These are phyloP conservation scores for Penicillium parvum DNA, from an alignment of 495 filamentous ascomycete genomes.

Conservation along the genomic window DNA sequence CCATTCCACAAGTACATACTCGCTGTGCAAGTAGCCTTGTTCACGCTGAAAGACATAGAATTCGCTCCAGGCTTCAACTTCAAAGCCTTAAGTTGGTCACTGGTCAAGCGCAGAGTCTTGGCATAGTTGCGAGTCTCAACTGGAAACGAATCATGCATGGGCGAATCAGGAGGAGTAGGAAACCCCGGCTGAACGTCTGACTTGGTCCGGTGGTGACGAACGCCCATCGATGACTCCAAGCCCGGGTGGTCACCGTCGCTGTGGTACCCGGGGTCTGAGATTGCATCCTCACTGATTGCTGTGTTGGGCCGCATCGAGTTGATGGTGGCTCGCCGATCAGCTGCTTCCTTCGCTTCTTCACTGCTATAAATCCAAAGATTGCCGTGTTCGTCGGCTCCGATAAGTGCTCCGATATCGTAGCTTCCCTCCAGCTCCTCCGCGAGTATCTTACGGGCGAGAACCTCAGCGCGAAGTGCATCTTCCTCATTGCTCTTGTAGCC, in stretches of 20 bases:
- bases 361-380: conserved; percentile 99
- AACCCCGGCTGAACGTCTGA: conserved; percentile 69
- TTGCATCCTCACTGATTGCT: conserved; percentile 68
- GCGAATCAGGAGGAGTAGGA: conserved; percentile 73
- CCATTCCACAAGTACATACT: conserved; percentile 91
- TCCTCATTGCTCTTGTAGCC: conserved; percentile 92
- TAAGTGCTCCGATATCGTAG: conserved; percentile 93
- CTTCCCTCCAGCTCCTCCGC: conserved; percentile 89
- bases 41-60: conserved; percentile 92
- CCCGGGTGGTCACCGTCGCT: conserved; percentile 64
- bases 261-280: conserved; percentile 91
- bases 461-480: conserved; percentile 83
- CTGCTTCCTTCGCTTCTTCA: conserved; percentile 86
- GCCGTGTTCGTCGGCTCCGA: conserved; percentile 89
- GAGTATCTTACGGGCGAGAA: conserved; percentile 92
- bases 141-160: conserved; percentile 49
- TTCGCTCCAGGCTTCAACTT: conserved; percentile 81
- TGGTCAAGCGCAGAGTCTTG: conserved; percentile 94
- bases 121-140: conserved; percentile 83
- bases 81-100: conserved; percentile 87
- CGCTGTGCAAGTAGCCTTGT: conserved; percentile 84
- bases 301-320: conserved; percentile 50
- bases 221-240: conserved; percentile 27
- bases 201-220: conserved; percentile 53
- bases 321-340: conserved; percentile 49